Base-by-base conservation (phyloP, 2,329 filamentous ascomycete genomes). In the Claviceps citrina region DNA sequence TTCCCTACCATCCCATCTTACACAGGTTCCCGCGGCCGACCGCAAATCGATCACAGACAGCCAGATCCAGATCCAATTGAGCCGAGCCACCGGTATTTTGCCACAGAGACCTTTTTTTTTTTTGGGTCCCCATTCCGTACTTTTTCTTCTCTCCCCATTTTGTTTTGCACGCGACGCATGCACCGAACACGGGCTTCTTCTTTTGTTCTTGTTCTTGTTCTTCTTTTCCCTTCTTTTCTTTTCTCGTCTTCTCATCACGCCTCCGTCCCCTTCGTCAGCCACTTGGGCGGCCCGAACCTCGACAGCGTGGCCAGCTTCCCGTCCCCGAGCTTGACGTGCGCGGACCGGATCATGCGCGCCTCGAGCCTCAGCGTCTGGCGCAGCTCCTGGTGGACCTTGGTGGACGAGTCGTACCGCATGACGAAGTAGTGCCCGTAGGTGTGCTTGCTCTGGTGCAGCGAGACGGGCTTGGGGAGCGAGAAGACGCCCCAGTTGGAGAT, bases 401-500 rank as follows among this genome's bases (percentile, higher is more conserved):
- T 65, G 44, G 78, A 81, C 42, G 81, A 67, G 60, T 98, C 91
- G 69, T 94, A 98, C 52, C 91, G 84, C 82, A 98, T 84, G 55
- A 93, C 82, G 62, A 98, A 98, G 71, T 98, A 93, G 67, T 96
- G 87, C 41, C 91, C 91, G 50, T 78, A 73, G 48, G 75, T 75
- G 71, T 96, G 81, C 49, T 77, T 78, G 51, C 81, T 77, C 64
- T 95, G 86, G 62, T 93, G 80, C 56, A 81, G 80, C 46, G 78
- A 79, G 43, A 79, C 71, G 46, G 84, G 76, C 50, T 78, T 81
- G 36, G 91, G 89, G 15, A 98, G 80, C 36, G 80, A 71, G 65
- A 91, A 95, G 51, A 83, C 73, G 57, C 91, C 91, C 91, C 91
- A 98, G 71, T 98, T 98, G 51, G 80, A 80, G 56, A 93, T 72